Evolutionary conservation across 305 asterid genomes (phyloP), one percentile per base, ranked within the genome.

Genomic region (Fraxinus greggii): DNA sequence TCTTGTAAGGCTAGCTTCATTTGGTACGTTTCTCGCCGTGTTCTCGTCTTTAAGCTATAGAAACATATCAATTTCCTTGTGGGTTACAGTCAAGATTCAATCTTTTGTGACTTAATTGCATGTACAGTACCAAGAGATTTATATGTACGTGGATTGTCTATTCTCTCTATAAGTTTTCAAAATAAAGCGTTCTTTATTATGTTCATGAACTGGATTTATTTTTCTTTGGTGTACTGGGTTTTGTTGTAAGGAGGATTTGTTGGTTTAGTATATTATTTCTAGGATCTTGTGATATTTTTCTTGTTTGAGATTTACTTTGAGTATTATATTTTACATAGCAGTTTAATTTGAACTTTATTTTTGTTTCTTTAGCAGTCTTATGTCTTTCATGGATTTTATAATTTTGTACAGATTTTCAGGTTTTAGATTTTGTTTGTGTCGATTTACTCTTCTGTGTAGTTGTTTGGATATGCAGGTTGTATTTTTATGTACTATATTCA

Each of bases 1-100:
- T 82, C 75, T 79, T 56, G 56, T 63, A 75, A 85, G 83, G 78
- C 69, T 81, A 65, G 84, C 86, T 84, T 87, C 85, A 82, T 84
- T 70, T 78, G 81, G 89, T 87, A 83, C 48, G 86, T 72, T 77
- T 84, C 74, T 54, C 72, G 15, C 24, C 24, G 38, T 31, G 5
- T 78, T 23, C 7, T 33, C 54, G 35, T 54, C 54, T 33, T n/a
- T 81, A 48, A 78, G 72, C 42, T 19, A 5, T n/a, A 5, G 38
- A 23, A 72, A 81, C 33, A 21, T 19, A n/a, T 40, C 26, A 23
- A 24, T 17, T 32, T 28, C 38, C 26, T 35, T 26, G 72, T 80
- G 61, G 76, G 79, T 72, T 84, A 1, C 24, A 29, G 28, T 4
- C 74, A 87, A 84, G 86, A 82, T 80, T 80, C 81, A 81, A 86